Evolutionary conservation across 2,329 filamentous ascomycete species (phyloP), one percentile per base, ranked within the genome.

Genomic region (Colletotrichum nymphaeae): DNA sequence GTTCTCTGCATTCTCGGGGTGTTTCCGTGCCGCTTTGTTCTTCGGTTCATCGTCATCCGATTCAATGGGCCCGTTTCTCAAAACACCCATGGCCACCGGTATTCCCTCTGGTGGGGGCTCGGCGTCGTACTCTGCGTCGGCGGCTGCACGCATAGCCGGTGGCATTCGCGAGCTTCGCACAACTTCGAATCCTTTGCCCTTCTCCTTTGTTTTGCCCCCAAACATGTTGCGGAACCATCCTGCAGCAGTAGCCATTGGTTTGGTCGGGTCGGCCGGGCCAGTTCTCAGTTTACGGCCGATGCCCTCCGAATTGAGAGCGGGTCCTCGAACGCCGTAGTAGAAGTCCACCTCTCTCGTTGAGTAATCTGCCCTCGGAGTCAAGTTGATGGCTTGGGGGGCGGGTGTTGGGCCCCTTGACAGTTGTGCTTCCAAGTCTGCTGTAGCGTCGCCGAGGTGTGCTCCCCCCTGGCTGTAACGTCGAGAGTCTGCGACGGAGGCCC

Each of bases 141-240:
- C 88, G 79, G 82, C 86, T 76, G 85, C 84, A 75, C 88, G 89
- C 86, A 95, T 93, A 71, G 92, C 92, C 7, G 93, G 93, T 2
- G 95, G 95, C 86, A 97, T 95, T 68, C 95, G 90, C 8, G 95
- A 91, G 80, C 95, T 98, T 78, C 97, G 88, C 19, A 99, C 96
- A 5, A 99, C 97, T 81, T 98, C 97, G 77, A 99, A 99, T 0
- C 97, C 97, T 83, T 98, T 98, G 76, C 93, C 93, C 83, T 97
- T 97, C 76, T 98, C 96, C 80, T 98, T 98, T 7, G 92, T 95
- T 84, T 97, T 97, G 19, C 93, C 93, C 14, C 92, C 92, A 72
- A 98, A 90, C 6, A 98, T 80, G 65, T 88, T 90, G 77, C 94
- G 93, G 81, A 98, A 91, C 95, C 96, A 99, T 5, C 95, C 94